Percentiles rank a stretch among this genome's conserved stretches.
Conservation (phyloP, 805 yeast genomes). For the Priceomyces fermenticarens region DNA sequence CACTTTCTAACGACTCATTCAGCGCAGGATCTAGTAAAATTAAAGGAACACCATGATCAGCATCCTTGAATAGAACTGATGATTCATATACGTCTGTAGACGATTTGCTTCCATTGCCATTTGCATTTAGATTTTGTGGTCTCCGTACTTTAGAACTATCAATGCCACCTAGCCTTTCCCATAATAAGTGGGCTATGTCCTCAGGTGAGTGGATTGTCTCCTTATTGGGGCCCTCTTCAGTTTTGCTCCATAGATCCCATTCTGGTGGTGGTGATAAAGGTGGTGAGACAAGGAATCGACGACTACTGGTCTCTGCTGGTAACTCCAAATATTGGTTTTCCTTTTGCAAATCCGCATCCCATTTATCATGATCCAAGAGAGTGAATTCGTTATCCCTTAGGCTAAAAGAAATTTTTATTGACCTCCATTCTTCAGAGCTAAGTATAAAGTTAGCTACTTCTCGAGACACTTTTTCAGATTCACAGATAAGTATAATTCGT, state of each 20-base stretch:
- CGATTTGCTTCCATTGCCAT: neutral
- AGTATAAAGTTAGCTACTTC: constrained; percentile 16
- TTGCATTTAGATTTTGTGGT: constrained; percentile 7
- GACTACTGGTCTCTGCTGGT: constrained; percentile 36
- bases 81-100: constrained; percentile 20
- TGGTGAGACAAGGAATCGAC: constrained; percentile 42
- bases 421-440: constrained; percentile 12
- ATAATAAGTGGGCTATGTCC: constrained; percentile 40
- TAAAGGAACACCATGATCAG: constrained; percentile 38
- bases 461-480: constrained; percentile 17
- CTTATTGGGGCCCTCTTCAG: constrained; percentile 40
- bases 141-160: constrained; percentile 33
- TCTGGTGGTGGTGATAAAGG: constrained; percentile 44
- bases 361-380: constrained; percentile 6
- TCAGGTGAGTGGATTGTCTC: constrained; percentile 33
- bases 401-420: constrained; percentile 25
- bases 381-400: constrained; percentile 29
- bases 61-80: constrained; percentile 34
- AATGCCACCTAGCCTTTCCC: constrained; percentile 43
- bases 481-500: constrained; percentile 34
- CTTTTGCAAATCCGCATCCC: constrained; percentile 8
- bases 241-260: constrained; percentile 41
- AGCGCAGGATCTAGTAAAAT: constrained; percentile 34
- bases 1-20: constrained; percentile 10
- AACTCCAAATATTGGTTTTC: constrained; percentile 33